Base-by-base conservation (phyloP, 2,329 filamentous ascomycete genomes). In the Cadophora luteo-olivacea region DNA sequence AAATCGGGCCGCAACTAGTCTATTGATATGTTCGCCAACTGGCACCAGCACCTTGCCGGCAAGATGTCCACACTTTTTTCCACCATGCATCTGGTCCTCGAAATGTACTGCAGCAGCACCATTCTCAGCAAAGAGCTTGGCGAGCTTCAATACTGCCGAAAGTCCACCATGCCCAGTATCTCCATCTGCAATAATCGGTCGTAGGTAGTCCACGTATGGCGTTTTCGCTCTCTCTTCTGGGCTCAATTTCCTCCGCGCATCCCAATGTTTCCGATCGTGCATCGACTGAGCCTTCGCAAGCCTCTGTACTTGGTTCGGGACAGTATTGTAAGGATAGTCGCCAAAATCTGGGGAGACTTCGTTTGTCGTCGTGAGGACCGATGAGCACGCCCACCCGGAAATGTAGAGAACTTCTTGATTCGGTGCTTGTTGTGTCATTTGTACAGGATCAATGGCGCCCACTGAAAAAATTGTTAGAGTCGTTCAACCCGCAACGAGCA, bases 251-350 rank as follows among this genome's bases (percentile, higher is more conserved):
- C 94, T 87, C 68, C 96, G 86, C 29, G 88, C 83, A 79, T 97
- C 94, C 90, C 92, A 98, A 77, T 97, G 92, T 81, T 97, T 97
- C 74, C 96, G 91, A 80, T 99, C 96, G 80, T 99, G 96, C 84
- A 98, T 90, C 73, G 94, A 94, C 81, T 99, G 96, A 4, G 96
- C 96, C 82, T 98, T 98, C 83, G 97, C 93, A 63, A 99, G 84
- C 72, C 96, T 89, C 83, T 99, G 94, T 4, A 99, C 96, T 80
- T 98, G 96, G 82, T 98, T 98, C 9, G 96, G 96, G 4, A 99
- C 96, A 0, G 96, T 99, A 79, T 98, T 98, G 83, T 99, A 99
- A 0, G 96, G 96, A 80, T 99, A 99, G 81, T 99, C 96, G 76
- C 96, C 96, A 82, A 98, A 97, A 79, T 99, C 96, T 54, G 96